Evolutionary conservation across 257 asterid species (phyloP).

Genomic region (Fraxinus cuspidata): DNA sequence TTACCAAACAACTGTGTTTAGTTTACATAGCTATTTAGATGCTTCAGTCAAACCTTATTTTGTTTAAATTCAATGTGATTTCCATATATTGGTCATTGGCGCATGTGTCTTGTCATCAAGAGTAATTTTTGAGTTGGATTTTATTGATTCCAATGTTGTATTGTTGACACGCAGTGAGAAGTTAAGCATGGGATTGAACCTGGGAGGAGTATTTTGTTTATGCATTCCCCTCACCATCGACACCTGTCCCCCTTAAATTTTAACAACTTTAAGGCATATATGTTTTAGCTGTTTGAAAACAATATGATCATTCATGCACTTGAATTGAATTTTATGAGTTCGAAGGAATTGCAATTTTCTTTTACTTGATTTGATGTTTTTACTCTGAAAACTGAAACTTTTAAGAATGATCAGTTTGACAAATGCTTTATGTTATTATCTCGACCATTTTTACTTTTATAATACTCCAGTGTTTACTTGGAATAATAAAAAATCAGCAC

Average conservation of each 20-base stretch:
- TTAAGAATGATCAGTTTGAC: neutral
- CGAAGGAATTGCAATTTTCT: neutral
- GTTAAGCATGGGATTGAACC: neutral
- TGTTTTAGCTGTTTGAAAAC: neutral
- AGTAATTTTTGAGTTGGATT: neutral
- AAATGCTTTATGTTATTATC: neutral
- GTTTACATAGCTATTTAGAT: neutral
- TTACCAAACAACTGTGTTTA: neutral
- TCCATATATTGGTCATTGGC: neutral
- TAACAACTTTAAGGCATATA: neutral
- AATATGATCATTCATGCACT: neutral
- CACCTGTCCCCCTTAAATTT: neutral
- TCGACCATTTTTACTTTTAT: neutral
- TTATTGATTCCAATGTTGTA: neutral
- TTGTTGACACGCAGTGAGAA: neutral
- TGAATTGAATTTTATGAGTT: constrained; percentile 5
- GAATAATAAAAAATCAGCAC: neutral
- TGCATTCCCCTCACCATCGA: neutral
- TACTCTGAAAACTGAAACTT: neutral
- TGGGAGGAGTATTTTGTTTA: neutral
- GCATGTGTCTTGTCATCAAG: neutral
- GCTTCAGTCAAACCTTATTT: neutral
- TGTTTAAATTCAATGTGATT: neutral
- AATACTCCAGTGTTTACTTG: neutral
- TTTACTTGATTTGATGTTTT: neutral